A percentile compares a stretch with the other conserved stretches of the same genome.
phyloP scores from a whole-genome alignment of 2,329 filamentous ascomycete genomes.

The Pleomassaria siparia region DNA sequence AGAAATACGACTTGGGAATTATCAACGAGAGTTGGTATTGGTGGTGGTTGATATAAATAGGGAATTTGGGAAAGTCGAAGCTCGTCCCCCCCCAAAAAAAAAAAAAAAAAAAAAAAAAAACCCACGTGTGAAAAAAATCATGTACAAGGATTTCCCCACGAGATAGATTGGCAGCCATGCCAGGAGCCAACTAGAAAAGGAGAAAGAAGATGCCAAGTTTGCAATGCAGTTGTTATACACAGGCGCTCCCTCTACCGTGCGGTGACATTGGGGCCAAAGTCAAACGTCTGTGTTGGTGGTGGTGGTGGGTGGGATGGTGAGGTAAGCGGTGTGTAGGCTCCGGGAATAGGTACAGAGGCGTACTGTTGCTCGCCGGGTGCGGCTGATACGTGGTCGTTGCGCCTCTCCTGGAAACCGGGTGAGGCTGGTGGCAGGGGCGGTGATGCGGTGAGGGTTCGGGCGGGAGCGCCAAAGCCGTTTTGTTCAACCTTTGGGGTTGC shows the following conservation, averaged over 20 bases:
- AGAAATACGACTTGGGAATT: slow-evolving; percentile 5
- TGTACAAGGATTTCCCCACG: slow-evolving; percentile 25
- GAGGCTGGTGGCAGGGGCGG: slow-evolving; percentile 42
- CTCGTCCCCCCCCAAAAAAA: too few relatives aligned
- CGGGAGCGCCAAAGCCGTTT: slow-evolving; percentile 58
- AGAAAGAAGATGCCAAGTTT: slow-evolving; percentile 5
- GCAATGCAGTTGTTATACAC: neutral
- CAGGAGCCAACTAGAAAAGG: slow-evolving; percentile 3
- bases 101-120: slow-evolving; percentile 2
- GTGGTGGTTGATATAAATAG: neutral
- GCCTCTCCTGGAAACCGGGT: slow-evolving; percentile 46
- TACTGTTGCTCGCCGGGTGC: slow-evolving; percentile 83
- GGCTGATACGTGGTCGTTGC: slow-evolving; percentile 66
- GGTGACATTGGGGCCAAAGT: slow-evolving; percentile 40
- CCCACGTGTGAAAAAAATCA: slow-evolving; percentile 17
- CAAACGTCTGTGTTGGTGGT: slow-evolving; percentile 39
- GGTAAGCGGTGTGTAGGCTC: slow-evolving; percentile 65
- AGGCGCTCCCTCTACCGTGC: slow-evolving; percentile 17
- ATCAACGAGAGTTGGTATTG: slow-evolving; percentile 12
- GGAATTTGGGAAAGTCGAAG: slow-evolving; percentile 11
- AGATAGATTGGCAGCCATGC: slow-evolving; percentile 25
- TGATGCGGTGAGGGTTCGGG: slow-evolving; percentile 41
- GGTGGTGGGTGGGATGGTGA: slow-evolving; percentile 46
- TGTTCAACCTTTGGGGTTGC: slow-evolving; percentile 72
- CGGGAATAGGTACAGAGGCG: slow-evolving; percentile 83